These are phyloP conservation scores for Emmonsia crescens DNA, from an alignment of 2,329 filamentous ascomycete genomes.

Conservation along the genomic window DNA sequence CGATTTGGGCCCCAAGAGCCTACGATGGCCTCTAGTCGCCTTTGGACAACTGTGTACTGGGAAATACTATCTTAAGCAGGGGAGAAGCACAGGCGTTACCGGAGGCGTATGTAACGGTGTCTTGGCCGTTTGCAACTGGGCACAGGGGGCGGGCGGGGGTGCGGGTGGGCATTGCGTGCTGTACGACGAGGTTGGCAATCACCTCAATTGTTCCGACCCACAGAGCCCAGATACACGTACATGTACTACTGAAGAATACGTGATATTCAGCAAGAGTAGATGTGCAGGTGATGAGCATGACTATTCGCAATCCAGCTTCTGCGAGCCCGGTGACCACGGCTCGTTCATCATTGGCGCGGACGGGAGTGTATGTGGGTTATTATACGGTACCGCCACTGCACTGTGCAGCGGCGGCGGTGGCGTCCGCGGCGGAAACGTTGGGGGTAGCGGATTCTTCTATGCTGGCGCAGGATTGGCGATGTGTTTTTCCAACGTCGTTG, in stretches of 20 bases:
- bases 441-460: neutral
- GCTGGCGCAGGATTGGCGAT: neutral
- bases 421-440: neutral
- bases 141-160: neutral
- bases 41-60: constrained; percentile 3
- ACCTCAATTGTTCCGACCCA: neutral
- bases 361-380: constrained; percentile 1
- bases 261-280: constrained; percentile 1
- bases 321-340: constrained; percentile 1
- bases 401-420: neutral
- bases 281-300: neutral
- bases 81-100: constrained; percentile 7
- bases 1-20: neutral
- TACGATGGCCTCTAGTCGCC: neutral
- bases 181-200: neutral
- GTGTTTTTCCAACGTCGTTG: neutral
- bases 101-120: constrained; percentile 10
- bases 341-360: neutral
- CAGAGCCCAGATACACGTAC: neutral
- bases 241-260: constrained; percentile 2
- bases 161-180: neutral
- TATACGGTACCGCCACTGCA: neutral
- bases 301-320: neutral
- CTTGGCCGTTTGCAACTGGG: constrained; percentile 7
- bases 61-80: constrained; percentile 10